Evolutionary conservation across 2,329 filamentous ascomycete species (phyloP), one percentile per base, ranked within the genome.

Genomic region (Lasiodiplodia theobromae): DNA sequence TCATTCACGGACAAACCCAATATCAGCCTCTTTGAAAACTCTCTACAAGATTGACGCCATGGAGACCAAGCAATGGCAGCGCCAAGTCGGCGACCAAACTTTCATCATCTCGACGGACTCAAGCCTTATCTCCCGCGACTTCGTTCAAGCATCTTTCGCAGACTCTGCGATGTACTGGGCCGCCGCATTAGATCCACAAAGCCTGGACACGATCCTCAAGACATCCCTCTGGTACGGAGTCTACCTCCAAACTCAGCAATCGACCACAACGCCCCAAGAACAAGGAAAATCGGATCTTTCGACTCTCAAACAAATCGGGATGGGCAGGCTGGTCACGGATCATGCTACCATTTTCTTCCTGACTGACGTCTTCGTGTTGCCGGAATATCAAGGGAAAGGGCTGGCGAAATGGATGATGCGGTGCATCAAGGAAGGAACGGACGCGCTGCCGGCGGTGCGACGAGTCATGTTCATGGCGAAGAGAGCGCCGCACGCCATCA

Each of bases 311-410:
- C 80, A 84, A 72, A 81, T 91, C 60, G 89, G 88, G 0, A 83
- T 90, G 68, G 86, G 85, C 1, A 84, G 91, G 40, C 77, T 91
- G n/a, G 81, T 93, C 64, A 93, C 91, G 10, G 91, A 93, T 77
- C 86, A 87, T 73, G 84, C 88, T 57, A 91, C 90, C 0, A 88
- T 92, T 72, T 89, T 86, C 40, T 93, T 91, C 73, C 78, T 91
- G 49, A 90, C 90, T 31, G 91, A 92, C 73, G 87, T 92, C 23
- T 92, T 90, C 76, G 82, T 92, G 25, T 76, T 87, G 2, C 82
- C 86, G 0, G 82, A 85, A 49, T 86, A 88, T 73, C 89, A 90
- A 74, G 84, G 86, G 4, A 81, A 83, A 11, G 90, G 91, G 0
- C 81, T 93, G 1, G 91, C 88, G 3, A 85, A 81, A 53, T 92